Evolutionary conservation across 129 eudicot genomes (phyloP).

Genomic region (Ambrosia trifida): DNA sequence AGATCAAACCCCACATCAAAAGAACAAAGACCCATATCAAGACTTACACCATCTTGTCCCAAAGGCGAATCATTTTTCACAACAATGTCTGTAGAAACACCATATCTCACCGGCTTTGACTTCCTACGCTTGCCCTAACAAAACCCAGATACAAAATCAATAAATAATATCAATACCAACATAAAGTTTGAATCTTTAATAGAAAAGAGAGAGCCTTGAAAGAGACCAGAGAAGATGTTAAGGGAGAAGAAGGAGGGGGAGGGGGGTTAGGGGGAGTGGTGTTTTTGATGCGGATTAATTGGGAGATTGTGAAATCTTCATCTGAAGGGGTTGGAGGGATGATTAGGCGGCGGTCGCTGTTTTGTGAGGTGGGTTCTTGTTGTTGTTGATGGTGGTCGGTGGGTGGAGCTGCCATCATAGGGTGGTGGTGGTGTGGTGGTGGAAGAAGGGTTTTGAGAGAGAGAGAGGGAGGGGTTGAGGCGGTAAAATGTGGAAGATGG

Average conservation of each 20-base stretch:
- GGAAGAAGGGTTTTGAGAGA: constrained; percentile 11
- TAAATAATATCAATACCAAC: neutral
- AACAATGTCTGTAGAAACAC: neutral
- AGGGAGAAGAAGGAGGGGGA: neutral
- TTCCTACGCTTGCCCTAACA: constrained; percentile 38
- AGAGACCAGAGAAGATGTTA: constrained; percentile 21
- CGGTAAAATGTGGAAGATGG: constrained; percentile 19
- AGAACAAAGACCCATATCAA: neutral
- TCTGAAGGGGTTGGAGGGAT: neutral
- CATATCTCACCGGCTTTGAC: constrained; percentile 32
- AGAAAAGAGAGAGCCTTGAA: neutral
- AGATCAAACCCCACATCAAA: too few species aligned
- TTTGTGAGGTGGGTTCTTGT: constrained; percentile 12
- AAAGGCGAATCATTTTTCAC: neutral
- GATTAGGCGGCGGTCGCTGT: constrained; percentile 13
- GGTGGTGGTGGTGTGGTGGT: too few species aligned
- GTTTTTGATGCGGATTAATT: constrained; percentile 1
- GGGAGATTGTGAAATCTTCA: constrained; percentile 29
- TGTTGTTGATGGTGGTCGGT: constrained; percentile 2
- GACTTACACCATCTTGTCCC: constrained; percentile 8
- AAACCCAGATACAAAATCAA: constrained; percentile 11
- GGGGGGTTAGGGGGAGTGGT: constrained; percentile 16
- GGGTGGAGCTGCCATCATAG: constrained; percentile 26
- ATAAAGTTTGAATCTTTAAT: neutral
- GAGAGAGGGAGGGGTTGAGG: constrained; percentile 2